phyloP scores from a whole-genome alignment of 257 asterid species.

The Eucommia ulmoides region DNA sequence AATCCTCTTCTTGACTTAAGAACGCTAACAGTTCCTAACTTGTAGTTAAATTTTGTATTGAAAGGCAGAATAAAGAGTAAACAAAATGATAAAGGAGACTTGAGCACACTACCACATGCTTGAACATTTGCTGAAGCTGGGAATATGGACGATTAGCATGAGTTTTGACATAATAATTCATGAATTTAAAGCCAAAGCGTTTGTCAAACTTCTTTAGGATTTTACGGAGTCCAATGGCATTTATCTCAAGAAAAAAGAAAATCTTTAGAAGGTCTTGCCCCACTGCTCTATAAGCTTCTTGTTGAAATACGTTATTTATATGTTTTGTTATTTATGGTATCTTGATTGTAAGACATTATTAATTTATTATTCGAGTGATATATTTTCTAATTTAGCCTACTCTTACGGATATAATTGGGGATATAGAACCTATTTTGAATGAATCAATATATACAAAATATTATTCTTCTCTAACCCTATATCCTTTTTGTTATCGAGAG shows the following conservation, averaged over 20 bases:
- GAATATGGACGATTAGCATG: slow-evolving; percentile 99
- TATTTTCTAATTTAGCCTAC: too few relatives aligned
- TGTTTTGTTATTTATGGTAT: too few relatives aligned
- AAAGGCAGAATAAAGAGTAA: neutral
- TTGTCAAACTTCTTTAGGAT: slow-evolving; percentile 95
- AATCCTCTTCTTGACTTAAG: too few relatives aligned
- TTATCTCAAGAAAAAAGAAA: slow-evolving; percentile 76
- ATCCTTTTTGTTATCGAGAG: too few relatives aligned
- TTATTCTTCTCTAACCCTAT: too few relatives aligned
- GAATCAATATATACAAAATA: too few relatives aligned
- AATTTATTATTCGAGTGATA: too few relatives aligned
- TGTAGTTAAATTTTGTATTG: neutral
- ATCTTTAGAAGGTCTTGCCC: slow-evolving; percentile 84
- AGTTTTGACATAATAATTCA: slow-evolving; percentile 87
- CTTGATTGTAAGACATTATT: too few relatives aligned
- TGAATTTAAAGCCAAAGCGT: slow-evolving; percentile 78
- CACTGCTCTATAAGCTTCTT: slow-evolving; percentile 72
- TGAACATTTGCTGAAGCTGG: slow-evolving; percentile 94
- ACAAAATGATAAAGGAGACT: neutral
- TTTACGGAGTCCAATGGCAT: slow-evolving; percentile 86
- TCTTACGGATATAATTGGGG: too few relatives aligned
- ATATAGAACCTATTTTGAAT: too few relatives aligned
- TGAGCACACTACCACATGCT: slow-evolving; percentile 79
- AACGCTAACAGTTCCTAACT: too few relatives aligned
- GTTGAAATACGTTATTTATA: too few relatives aligned